Evolutionary conservation across 139 green algal species (phyloP).

Genomic region (Chlamydomonas schloesseri): DNA sequence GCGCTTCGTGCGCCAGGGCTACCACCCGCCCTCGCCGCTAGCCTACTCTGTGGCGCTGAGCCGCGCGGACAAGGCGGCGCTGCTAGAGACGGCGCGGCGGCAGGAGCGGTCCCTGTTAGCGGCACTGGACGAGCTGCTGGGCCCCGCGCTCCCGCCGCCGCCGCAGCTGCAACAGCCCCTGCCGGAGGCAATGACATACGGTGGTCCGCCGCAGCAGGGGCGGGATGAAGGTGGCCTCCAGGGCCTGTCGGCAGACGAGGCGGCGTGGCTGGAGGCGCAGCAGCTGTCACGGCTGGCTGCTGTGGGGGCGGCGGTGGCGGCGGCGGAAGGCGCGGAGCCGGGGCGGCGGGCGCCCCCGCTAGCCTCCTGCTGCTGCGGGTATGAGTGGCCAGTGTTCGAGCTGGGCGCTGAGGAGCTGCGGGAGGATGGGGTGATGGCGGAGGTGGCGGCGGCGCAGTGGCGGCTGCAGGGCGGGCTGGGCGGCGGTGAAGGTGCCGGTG

Average conservation of each 20-base stretch:
- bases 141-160: not conserved
- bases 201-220: too few relatives aligned
- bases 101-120: not conserved
- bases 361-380: too few relatives aligned
- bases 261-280: not conserved
- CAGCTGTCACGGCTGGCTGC: not conserved
- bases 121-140: not conserved
- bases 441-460: slow-evolving; percentile 26
- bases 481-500: not conserved
- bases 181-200: too few relatives aligned
- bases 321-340: not conserved
- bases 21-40: not conserved
- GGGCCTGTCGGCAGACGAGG: not conserved
- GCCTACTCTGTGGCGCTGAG: not conserved
- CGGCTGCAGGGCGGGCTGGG: not conserved
- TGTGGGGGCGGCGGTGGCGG: not conserved
- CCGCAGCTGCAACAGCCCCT: not conserved
- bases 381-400: not conserved
- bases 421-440: slow-evolving; percentile 14
- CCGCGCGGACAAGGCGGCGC: not conserved
- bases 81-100: not conserved
- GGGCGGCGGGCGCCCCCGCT: not conserved
- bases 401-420: slow-evolving; percentile 4
- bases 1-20: slow-evolving; percentile 23
- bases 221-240: too few relatives aligned